Evolutionary conservation across 805 yeast genomes (phyloP).

Genomic region (Metschnikowia proteae): DNA sequence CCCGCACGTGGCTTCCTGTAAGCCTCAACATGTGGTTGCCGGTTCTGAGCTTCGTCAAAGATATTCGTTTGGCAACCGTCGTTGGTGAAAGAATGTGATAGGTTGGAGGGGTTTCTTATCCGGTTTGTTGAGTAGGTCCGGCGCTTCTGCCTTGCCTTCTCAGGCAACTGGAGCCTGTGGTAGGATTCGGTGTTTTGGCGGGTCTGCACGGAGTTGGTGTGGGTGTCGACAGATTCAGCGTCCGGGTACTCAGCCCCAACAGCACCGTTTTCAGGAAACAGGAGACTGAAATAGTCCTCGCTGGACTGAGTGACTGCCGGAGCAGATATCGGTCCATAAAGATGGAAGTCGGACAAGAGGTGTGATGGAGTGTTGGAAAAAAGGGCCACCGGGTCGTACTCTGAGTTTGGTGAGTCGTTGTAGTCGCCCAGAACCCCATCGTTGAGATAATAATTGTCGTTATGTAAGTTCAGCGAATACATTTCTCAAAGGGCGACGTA

Average conservation of each 20-base stretch:
- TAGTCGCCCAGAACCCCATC: not conserved
- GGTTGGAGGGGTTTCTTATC: constrained; percentile 13
- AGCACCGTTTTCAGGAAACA: constrained; percentile 1
- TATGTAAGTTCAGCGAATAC: constrained; percentile 1
- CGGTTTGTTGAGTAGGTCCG: constrained; percentile 6
- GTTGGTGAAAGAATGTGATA: constrained; percentile 8
- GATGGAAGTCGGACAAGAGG: not conserved
- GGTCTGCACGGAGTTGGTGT: constrained; percentile 1
- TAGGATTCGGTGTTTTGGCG: constrained; percentile 2
- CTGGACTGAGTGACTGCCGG: constrained; percentile 13
- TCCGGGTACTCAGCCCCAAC: not conserved
- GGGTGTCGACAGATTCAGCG: not conserved
- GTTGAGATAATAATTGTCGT: not conserved
- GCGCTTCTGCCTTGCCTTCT: constrained; percentile 3
- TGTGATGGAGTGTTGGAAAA: constrained; percentile 3
- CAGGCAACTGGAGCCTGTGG: constrained; percentile 3
- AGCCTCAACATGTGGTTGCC: not conserved
- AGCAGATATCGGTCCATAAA: constrained; percentile 14
- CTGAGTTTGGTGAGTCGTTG: not conserved
- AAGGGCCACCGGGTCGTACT: constrained; percentile 4
- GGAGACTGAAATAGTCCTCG: constrained; percentile 15
- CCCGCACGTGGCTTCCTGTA: not conserved
- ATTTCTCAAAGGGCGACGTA: not conserved
- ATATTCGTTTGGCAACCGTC: not conserved
- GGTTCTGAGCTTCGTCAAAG: constrained; percentile 5